Evolutionary conservation across 345 rosid species (phyloP).

Genomic region (Adansonia digitata): DNA sequence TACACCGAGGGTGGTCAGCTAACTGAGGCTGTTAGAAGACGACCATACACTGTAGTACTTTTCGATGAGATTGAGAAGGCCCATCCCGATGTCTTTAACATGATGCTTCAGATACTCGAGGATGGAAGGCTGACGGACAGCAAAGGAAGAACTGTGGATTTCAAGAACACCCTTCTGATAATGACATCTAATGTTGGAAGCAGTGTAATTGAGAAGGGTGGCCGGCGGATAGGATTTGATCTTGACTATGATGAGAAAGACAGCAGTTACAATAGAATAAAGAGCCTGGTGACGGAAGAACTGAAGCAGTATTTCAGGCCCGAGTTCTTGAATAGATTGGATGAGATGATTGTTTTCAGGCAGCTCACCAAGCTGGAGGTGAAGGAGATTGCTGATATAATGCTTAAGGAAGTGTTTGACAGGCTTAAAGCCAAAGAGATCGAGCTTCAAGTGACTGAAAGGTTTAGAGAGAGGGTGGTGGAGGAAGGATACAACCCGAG

Average conservation of each 20-base stretch:
- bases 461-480: slow-evolving; percentile 81
- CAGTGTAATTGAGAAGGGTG: slow-evolving; percentile 93
- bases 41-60: slow-evolving; percentile 86
- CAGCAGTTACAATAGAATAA: slow-evolving; percentile 83
- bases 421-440: slow-evolving; percentile 72
- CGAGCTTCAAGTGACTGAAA: slow-evolving; percentile 94
- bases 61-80: slow-evolving; percentile 98
- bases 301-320: slow-evolving; percentile 90
- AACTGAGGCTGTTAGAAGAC: slow-evolving; percentile 93
- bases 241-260: slow-evolving; percentile 90
- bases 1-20: slow-evolving; percentile 97
- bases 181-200: slow-evolving; percentile 98
- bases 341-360: slow-evolving; percentile 94
- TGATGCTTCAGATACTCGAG: slow-evolving; percentile 99
- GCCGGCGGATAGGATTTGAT: slow-evolving; percentile 82
- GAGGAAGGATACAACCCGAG: slow-evolving; percentile 98
- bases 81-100: slow-evolving; percentile 96
- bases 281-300: slow-evolving; percentile 91
- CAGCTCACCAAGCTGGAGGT: slow-evolving; percentile 97
- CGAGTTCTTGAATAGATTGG: slow-evolving; percentile 90
- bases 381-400: slow-evolving; percentile 86
- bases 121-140: slow-evolving; percentile 97
- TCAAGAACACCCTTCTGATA: slow-evolving; percentile 91
- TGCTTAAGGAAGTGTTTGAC: slow-evolving; percentile 83
- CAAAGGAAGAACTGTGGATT: slow-evolving; percentile 96